A percentile compares a stretch with the other conserved stretches of the same genome.
phyloP scores from a whole-genome alignment of 169 alveolate species.

The Cryptosporidium viatorum region DNA sequence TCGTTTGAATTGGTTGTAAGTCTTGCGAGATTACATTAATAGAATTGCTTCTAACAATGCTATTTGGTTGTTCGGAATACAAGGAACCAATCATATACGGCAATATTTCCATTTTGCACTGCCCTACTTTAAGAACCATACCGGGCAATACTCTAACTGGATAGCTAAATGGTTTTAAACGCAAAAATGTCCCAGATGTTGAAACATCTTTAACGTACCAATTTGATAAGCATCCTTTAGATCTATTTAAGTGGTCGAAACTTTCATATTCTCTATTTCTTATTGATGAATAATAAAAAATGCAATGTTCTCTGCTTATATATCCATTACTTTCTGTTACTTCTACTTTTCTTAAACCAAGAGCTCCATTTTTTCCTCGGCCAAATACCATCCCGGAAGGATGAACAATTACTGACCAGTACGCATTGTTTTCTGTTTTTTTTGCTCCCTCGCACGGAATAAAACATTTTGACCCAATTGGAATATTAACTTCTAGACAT shows the following conservation, averaged over 20 bases:
- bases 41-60: background rate
- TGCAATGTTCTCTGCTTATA: conserved; percentile 90
- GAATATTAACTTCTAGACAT: conserved; percentile 59
- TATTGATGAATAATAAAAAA: conserved; percentile 76
- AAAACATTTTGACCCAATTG: background rate
- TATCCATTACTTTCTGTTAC: conserved; percentile 84
- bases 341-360: conserved; percentile 70
- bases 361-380: conserved; percentile 54
- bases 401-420: conserved; percentile 69
- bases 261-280: background rate
- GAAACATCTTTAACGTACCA: conserved; percentile 89
- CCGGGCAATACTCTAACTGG: conserved; percentile 87
- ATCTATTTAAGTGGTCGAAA: background rate
- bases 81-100: conserved; percentile 29
- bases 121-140: conserved; percentile 88
- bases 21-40: background rate
- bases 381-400: conserved; percentile 76
- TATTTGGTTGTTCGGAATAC: background rate
- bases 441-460: conserved; percentile 59
- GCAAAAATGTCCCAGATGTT: conserved; percentile 89
- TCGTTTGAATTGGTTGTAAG: background rate
- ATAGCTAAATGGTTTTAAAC: conserved; percentile 85
- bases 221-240: conserved; percentile 43
- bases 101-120: conserved; percentile 86
- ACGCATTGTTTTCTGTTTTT: conserved; percentile 48